Conservation (phyloP, 2,329 filamentous ascomycete species). For the Diaporthe sp. region DNA sequence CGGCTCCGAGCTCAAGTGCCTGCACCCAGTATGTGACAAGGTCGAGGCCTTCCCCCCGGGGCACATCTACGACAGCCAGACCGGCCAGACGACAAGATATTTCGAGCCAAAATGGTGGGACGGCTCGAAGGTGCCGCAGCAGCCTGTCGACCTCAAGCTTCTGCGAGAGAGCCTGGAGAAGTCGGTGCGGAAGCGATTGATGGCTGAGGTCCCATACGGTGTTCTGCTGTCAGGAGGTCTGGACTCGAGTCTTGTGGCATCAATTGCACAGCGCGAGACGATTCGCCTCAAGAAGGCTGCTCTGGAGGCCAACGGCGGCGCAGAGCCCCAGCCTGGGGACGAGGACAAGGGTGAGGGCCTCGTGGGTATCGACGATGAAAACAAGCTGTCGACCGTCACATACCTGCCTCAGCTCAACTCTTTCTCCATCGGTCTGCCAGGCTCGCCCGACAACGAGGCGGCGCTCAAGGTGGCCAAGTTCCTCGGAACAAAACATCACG, state of each 20-base stretch:
- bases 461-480: constrained; percentile 95
- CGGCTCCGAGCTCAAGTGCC: constrained; percentile 94
- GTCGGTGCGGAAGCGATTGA: constrained; percentile 93
- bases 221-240: constrained; percentile 94
- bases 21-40: constrained; percentile 94
- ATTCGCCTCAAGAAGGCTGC: constrained; percentile 77
- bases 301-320: constrained; percentile 57
- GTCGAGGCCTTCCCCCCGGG: constrained; percentile 95
- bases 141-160: constrained; percentile 83
- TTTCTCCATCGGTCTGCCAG: constrained; percentile 96
- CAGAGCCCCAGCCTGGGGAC: constrained; percentile 55
- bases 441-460: constrained; percentile 90
- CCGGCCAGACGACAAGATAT: constrained; percentile 85
- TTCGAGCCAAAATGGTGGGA: constrained; percentile 96
- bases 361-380: constrained; percentile 93
- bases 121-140: constrained; percentile 78
- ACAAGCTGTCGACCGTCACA: constrained; percentile 88
- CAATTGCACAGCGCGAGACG: constrained; percentile 95
- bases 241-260: constrained; percentile 93
- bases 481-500: constrained; percentile 96
- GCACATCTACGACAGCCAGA: constrained; percentile 95
- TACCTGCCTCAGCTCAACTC: constrained; percentile 96
- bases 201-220: constrained; percentile 98
- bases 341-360: constrained; percentile 75
- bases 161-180: constrained; percentile 87